Evolutionary conservation across 352 stramenopile genomes (phyloP).

Genomic region (Phytopythium cucurbitacearum): DNA sequence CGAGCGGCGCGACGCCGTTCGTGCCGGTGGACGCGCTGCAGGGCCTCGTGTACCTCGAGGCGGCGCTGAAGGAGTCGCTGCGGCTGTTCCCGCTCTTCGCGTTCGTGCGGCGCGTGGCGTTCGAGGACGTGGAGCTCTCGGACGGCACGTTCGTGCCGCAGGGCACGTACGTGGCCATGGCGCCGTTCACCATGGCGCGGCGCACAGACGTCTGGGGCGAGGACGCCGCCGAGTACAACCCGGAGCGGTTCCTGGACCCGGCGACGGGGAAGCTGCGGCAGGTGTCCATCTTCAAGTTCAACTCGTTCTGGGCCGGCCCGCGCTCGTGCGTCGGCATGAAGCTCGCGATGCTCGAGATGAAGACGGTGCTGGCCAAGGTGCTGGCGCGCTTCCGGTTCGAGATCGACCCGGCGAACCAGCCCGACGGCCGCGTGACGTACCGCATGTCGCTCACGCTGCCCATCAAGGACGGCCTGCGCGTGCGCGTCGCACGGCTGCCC

Average conservation of each 20-base stretch:
- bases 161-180: conserved; percentile 24
- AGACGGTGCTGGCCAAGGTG: conserved; percentile 25
- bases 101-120: conserved; percentile 18
- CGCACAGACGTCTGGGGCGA: conserved; percentile 29
- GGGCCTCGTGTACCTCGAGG: conserved; percentile 13
- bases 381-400: conserved; percentile 6
- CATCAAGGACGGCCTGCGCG: conserved; percentile 8
- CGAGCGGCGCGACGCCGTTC: background rate
- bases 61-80: conserved; percentile 26
- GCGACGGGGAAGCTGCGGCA: conserved; percentile 14
- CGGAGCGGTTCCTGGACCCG: conserved; percentile 30
- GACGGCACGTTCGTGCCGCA: conserved; percentile 36
- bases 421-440: conserved; percentile 6
- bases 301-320: conserved; percentile 27
- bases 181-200: conserved; percentile 30
- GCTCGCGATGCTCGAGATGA: conserved; percentile 53
- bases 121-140: conserved; percentile 23
- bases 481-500: conserved; percentile 5
- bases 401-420: conserved; percentile 2
- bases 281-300: conserved; percentile 26
- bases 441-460: conserved; percentile 10
- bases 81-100: conserved; percentile 37
- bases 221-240: conserved; percentile 32
- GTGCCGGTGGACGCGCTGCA: conserved; percentile 8
- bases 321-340: conserved; percentile 29